phyloP scores from a whole-genome alignment of 495 filamentous ascomycete genomes.

The Parathielavia appendiculata region DNA sequence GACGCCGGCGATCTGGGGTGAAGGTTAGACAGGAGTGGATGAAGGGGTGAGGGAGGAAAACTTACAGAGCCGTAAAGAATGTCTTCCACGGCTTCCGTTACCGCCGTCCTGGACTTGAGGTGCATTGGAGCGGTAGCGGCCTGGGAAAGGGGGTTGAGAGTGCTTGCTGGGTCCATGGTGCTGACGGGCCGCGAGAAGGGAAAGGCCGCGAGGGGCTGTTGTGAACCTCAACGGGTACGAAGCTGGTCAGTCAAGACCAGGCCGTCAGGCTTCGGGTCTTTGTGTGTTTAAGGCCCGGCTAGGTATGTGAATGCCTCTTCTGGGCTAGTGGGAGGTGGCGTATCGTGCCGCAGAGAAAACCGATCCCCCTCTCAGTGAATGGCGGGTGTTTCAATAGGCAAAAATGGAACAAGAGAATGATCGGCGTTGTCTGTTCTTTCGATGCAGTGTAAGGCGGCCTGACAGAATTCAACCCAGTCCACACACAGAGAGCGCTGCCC shows the following conservation, averaged over 20 bases:
- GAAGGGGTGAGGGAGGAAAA: constrained; percentile 1
- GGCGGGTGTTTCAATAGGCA: not conserved
- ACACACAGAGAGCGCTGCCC: not conserved
- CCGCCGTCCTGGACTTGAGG: constrained; percentile 38
- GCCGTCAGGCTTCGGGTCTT: too few species aligned
- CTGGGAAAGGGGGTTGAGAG: constrained; percentile 15
- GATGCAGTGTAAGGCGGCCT: not conserved
- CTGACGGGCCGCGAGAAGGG: constrained; percentile 9
- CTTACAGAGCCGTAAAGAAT: constrained; percentile 78
- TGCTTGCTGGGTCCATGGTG: constrained; percentile 17
- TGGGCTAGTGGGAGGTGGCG: not conserved
- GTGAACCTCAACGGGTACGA: not conserved
- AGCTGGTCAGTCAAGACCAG: not conserved
- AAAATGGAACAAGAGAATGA: not conserved
- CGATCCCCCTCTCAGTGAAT: not conserved
- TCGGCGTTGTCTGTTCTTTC: not conserved
- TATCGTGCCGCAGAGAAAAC: not conserved
- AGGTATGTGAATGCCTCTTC: not conserved
- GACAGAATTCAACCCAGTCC: not conserved
- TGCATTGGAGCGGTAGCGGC: constrained; percentile 14
- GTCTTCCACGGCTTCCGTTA: constrained; percentile 70
- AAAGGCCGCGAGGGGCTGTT: not conserved
- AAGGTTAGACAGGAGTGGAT: constrained; percentile 20
- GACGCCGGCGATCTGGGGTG: constrained; percentile 69
- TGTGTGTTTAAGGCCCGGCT: too few species aligned